phyloP scores from a whole-genome alignment of 352 stramenopile genomes.

The Globisporangium solare region DNA sequence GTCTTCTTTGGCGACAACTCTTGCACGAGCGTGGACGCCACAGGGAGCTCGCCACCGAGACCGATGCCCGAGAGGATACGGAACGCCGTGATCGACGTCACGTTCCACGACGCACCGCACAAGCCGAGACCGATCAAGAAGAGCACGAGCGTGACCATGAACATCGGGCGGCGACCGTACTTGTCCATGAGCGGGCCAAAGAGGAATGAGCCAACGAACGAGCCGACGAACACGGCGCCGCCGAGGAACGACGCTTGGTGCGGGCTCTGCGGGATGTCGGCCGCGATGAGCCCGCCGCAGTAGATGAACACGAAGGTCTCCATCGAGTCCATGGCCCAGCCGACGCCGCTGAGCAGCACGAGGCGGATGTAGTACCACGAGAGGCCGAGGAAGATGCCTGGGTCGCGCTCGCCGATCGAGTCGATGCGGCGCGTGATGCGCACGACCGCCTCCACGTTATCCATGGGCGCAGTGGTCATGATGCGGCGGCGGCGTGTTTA shows the following conservation, averaged over 20 bases:
- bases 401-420: conserved; percentile 42
- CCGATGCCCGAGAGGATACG: conserved; percentile 57
- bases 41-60: conserved; percentile 49
- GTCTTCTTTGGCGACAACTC: conserved; percentile 49
- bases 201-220: conserved; percentile 50
- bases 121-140: conserved; percentile 41
- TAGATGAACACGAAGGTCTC: conserved; percentile 69
- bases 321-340: conserved; percentile 72
- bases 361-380: conserved; percentile 66
- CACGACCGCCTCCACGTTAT: conserved; percentile 46
- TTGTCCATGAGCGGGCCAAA: conserved; percentile 55
- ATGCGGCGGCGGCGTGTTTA: background rate
- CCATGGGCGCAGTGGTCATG: background rate
- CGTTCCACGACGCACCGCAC: conserved; percentile 41
- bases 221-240: conserved; percentile 52
- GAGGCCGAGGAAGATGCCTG: conserved; percentile 40
- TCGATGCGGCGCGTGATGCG: conserved; percentile 62
- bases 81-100: conserved; percentile 41
- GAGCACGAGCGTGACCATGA: conserved; percentile 59
- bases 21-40: conserved; percentile 52
- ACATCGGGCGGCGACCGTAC: conserved; percentile 53
- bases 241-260: conserved; percentile 35
- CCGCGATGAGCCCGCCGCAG: conserved; percentile 26
- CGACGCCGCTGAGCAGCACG: conserved; percentile 53
- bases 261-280: conserved; percentile 37